These are phyloP conservation scores for Kluyveromyces dobzhanskii DNA, from an alignment of 805 yeast genomes.

Conservation along the genomic window DNA sequence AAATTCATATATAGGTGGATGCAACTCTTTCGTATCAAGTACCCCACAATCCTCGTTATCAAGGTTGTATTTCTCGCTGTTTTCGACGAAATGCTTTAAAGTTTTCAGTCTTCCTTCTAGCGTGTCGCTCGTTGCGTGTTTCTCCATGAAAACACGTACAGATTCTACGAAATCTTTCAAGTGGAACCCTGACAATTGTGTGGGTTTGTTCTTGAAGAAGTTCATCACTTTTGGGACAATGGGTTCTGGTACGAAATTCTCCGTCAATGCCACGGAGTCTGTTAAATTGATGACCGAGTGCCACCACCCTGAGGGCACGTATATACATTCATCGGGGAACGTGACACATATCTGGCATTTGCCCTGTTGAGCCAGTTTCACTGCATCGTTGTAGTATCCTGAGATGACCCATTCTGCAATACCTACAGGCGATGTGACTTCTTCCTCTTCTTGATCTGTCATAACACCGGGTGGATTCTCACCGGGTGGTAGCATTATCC, in stretches of 20 bases:
- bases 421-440: slow-evolving; percentile 88
- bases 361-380: slow-evolving; percentile 39
- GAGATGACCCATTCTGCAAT: slow-evolving; percentile 84
- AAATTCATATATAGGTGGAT: slow-evolving; percentile 53
- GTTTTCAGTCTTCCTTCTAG: slow-evolving; percentile 10
- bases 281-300: slow-evolving; percentile 83
- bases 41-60: slow-evolving; percentile 56
- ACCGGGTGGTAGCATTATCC: slow-evolving; percentile 84
- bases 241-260: slow-evolving; percentile 71
- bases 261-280: slow-evolving; percentile 80
- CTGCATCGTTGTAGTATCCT: slow-evolving; percentile 70
- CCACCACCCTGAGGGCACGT: slow-evolving; percentile 98
- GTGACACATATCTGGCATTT: slow-evolving; percentile 64
- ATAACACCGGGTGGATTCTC: slow-evolving; percentile 79
- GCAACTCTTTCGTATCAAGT: slow-evolving; percentile 29
- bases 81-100: slow-evolving; percentile 25
- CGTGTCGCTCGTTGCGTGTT: neutral
- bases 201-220: slow-evolving; percentile 57
- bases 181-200: slow-evolving; percentile 76
- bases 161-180: slow-evolving; percentile 41
- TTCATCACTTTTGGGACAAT: slow-evolving; percentile 53
- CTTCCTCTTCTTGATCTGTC: slow-evolving; percentile 68
- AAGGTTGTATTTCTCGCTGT: slow-evolving; percentile 21
- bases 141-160: slow-evolving; percentile 16
- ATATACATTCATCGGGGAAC: slow-evolving; percentile 73